phyloP scores from a whole-genome alignment of 176 grass and related monocot genomes.

The Elymus sibiricus region DNA sequence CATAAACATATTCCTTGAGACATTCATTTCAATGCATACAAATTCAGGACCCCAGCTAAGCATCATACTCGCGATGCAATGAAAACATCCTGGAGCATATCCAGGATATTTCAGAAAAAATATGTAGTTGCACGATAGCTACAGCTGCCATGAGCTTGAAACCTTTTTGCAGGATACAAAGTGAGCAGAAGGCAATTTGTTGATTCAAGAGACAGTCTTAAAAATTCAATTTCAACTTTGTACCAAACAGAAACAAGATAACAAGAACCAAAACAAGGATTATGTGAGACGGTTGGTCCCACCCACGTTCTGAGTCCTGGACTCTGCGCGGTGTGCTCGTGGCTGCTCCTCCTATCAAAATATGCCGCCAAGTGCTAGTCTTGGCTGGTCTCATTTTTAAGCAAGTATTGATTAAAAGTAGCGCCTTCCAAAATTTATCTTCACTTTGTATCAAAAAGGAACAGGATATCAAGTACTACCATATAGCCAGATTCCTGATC shows the following conservation, averaged over 20 bases:
- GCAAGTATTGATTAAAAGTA: background rate
- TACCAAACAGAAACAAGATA: background rate
- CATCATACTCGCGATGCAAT: background rate
- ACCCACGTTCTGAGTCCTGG: no score
- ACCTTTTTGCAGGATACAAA: background rate
- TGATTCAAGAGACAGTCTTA: background rate
- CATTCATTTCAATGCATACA: conserved; percentile 2
- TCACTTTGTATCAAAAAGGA: background rate
- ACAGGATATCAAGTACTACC: background rate
- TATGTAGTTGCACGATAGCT: background rate
- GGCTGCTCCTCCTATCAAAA: no score
- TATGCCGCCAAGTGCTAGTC: no score
- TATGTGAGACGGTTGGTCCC: background rate
- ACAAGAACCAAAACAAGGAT: background rate
- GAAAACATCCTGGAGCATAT: background rate
- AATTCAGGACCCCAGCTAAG: background rate
- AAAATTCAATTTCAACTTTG: conserved; percentile 3
- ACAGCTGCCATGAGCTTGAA: background rate
- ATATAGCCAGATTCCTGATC: background rate
- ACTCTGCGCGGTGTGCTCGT: no score
- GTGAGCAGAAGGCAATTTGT: background rate
- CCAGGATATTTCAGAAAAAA: conserved; percentile 6
- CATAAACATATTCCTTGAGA: conserved; percentile 31
- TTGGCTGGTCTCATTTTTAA: background rate
- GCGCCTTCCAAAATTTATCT: background rate